Evolutionary conservation across 2,329 filamentous ascomycete species (phyloP).

Genomic region (Pyrenochaeta sp.): DNA sequence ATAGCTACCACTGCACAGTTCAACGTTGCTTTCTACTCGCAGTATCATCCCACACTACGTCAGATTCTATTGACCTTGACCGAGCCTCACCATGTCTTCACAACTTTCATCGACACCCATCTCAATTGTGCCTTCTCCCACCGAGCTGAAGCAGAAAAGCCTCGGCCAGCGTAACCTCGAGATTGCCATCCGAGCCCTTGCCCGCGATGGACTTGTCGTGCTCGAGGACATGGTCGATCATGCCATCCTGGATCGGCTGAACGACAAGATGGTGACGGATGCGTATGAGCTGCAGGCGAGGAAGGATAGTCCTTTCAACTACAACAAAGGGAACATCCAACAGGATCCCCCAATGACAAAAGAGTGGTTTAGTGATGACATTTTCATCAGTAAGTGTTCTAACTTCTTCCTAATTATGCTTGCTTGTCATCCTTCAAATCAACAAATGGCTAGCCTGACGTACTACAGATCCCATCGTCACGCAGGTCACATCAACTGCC

Average conservation of each 20-base stretch:
- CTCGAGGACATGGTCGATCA: slow-evolving; percentile 52
- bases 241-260: slow-evolving; percentile 62
- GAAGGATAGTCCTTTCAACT: slow-evolving; percentile 67
- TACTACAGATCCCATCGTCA: slow-evolving; percentile 61
- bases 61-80: neutral
- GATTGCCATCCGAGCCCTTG: slow-evolving; percentile 44
- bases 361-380: slow-evolving; percentile 47
- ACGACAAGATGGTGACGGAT: slow-evolving; percentile 67
- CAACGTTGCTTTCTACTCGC: neutral
- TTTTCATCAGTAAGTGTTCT: slow-evolving; percentile 62
- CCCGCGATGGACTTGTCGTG: slow-evolving; percentile 45
- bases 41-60: neutral
- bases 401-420: neutral
- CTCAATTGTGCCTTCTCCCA: slow-evolving; percentile 51
- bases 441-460: neutral
- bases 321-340: slow-evolving; percentile 69
- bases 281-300: slow-evolving; percentile 60
- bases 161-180: slow-evolving; percentile 63
- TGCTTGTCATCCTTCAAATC: neutral
- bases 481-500: slow-evolving; percentile 62
- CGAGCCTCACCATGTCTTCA: slow-evolving; percentile 19
- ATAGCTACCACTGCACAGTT: neutral
- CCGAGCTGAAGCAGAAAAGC: slow-evolving; percentile 50
- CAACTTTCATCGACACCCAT: slow-evolving; percentile 38
- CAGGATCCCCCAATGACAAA: slow-evolving; percentile 65